Base-by-base conservation (phyloP, 1,284 basidiomycete genomes). In the Grifola frondosa region DNA sequence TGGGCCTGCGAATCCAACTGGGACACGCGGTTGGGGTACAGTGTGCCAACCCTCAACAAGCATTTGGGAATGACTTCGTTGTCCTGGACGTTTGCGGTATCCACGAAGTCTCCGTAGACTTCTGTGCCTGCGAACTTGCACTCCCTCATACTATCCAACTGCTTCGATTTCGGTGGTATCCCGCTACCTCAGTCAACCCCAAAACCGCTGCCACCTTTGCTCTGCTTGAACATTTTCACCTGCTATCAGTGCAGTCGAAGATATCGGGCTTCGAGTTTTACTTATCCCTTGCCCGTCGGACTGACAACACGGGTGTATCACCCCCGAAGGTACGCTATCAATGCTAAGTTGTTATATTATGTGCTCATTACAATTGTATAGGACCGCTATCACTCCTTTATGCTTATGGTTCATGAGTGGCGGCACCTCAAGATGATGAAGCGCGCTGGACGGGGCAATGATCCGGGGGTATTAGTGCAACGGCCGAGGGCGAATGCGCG, bases 41-140 rank as follows among this genome's bases (percentile, higher is more conserved):
- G 54, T 32, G 31, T 30, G 9, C 56, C 7, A 28, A 25, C 26
- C 42, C 40, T 1, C 4, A 30, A 22, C 32, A 24, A 2, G 35
- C 42, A 1, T 41, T 28, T 4, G 42, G 25, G 11, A 35, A 48
- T 12, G 39, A 39, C 24, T 66, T 69, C 34, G 43, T 58, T 1
- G 52, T 67, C 5, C 32, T 71, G 7, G 51, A 68, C 42, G 48
- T 43, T 5, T 59, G 55, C 25, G 66, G 66, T 1, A 49, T 69
- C n/a, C 64, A 67, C 33, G 25, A 54, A 1, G 54, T 69, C 6
- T 42, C 37, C 2, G 21, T 70, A 3, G 47, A 64, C 31, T 67
- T 58, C 43, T 71, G 67, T 37, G 54, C 46, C 1, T 71, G 68
- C 49, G 42, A 41, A 11, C 5, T 2, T 6, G 44, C 40, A 6